Base-by-base conservation (phyloP, 208 protist species). In the Tritrichomonas musculus region DNA sequence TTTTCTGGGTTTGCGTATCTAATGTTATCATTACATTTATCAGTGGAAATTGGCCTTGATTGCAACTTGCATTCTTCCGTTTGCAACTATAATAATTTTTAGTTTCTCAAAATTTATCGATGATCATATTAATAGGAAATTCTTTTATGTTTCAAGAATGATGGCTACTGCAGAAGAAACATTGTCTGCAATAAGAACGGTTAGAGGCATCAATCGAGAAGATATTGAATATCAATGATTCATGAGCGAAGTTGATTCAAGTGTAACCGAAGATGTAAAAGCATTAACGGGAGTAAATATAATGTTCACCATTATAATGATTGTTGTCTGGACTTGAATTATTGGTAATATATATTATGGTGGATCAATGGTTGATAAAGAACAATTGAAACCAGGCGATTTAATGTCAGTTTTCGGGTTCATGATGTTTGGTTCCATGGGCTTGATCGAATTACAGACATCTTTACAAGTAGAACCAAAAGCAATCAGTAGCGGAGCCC, bases 271-370 rank as follows among this genome's bases (percentile, higher is more conserved):
- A 60, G 17, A 17, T 60, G 53, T 60, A 22, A 22, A 22, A 60
- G 17, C 17, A 17, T 5, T 5, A 60, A 5, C 11, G 5, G 5
- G 53, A 17, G 53, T 30, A 30, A 30, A 82, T 39, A 30, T 36
- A 1, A 88, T 88, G 77, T 14, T 49, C 9, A 39, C 27, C 3
- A 0, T 88, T 50, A 27, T 88, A n/a, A 11, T 57, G 0, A 25
- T 49, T 55, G 41, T 25, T 14, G 17, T 57, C 8, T 88, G 77
- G 77, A 22, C 77, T 39, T 39, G 53, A 22, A 47, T 88, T 88
- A 17, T 88, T n/a, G 77, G 77, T 39, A 88, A 88, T 49, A 44
- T 88, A 33, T 88, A 88, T 49, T 88, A 88, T 60, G 77, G 77
- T 39, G 17, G 41, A 20, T 25, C 33, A 20, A 25, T 88, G 27